Evolutionary conservation across 2,329 filamentous ascomycete genomes (phyloP).

Genomic region (Paecilomyces variotii): DNA sequence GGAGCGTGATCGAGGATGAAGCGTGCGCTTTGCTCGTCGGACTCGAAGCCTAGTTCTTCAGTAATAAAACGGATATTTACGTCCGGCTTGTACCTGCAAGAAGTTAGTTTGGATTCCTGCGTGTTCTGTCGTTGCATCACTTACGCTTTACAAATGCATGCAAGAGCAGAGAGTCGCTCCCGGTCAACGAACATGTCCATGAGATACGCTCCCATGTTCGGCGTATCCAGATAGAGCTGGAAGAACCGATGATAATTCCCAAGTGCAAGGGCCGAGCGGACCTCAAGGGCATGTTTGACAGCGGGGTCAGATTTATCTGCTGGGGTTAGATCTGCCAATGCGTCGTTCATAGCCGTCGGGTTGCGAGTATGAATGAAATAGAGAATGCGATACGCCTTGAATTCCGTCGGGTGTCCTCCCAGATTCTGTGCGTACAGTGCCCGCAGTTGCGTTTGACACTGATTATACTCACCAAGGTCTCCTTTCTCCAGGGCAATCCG

Average conservation of each 20-base stretch:
- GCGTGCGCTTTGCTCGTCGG: constrained; percentile 79
- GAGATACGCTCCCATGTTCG: constrained; percentile 94
- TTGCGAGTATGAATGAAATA: constrained; percentile 99
- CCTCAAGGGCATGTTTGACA: constrained; percentile 84
- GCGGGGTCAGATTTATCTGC: constrained; percentile 82
- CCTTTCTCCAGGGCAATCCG: constrained; percentile 96
- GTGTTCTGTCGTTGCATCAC: constrained; percentile 31
- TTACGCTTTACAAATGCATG: constrained; percentile 91
- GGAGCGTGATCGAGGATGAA: constrained; percentile 80
- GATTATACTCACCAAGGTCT: constrained; percentile 99
- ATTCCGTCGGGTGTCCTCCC: constrained; percentile 86
- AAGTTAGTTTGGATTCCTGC: constrained; percentile 39
- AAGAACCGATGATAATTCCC: constrained; percentile 99
- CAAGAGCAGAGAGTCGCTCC: constrained; percentile 82
- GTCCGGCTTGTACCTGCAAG: constrained; percentile 76
- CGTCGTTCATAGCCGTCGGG: constrained; percentile 94
- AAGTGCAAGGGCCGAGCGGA: constrained; percentile 82
- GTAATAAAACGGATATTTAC: constrained; percentile 86
- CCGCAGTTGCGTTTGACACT: constrained; percentile 97
- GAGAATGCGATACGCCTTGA: constrained; percentile 98
- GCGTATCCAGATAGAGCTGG: constrained; percentile 86
- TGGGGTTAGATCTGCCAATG: constrained; percentile 95
- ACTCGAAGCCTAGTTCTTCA: constrained; percentile 92
- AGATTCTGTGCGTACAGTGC: constrained; percentile 80
- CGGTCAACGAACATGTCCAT: constrained; percentile 99